phyloP scores from a whole-genome alignment of 805 yeast species.

The Lipomyces sp. region DNA sequence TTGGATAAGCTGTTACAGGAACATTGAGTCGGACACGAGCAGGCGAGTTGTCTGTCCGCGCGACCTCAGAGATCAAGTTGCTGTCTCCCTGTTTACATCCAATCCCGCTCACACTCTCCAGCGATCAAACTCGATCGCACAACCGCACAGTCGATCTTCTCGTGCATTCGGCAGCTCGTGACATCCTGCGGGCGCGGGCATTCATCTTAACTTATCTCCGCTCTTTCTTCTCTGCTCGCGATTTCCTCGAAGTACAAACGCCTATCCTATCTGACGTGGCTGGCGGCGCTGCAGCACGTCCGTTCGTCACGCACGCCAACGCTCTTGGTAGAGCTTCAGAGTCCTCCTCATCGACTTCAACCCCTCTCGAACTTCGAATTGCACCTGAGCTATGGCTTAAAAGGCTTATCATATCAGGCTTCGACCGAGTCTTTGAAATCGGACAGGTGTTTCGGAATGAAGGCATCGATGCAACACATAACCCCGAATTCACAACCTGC shows the following conservation, averaged over 20 bases:
- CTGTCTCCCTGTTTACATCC: slow-evolving; percentile 73
- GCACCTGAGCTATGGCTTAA: slow-evolving; percentile 98
- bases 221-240: slow-evolving; percentile 56
- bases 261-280: slow-evolving; percentile 73
- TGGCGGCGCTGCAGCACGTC: slow-evolving; percentile 93
- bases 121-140: slow-evolving; percentile 60
- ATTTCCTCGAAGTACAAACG: slow-evolving; percentile 83
- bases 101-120: slow-evolving; percentile 66
- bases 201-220: slow-evolving; percentile 62
- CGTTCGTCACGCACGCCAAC: slow-evolving; percentile 61
- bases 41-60: slow-evolving; percentile 77
- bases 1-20: slow-evolving; percentile 58
- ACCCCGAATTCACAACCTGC: slow-evolving; percentile 90
- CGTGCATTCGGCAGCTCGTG: slow-evolving; percentile 58
- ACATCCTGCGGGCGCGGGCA: slow-evolving; percentile 57
- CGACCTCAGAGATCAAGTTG: slow-evolving; percentile 54
- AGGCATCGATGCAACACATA: slow-evolving; percentile 90
- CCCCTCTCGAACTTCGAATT: slow-evolving; percentile 66
- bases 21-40: slow-evolving; percentile 73
- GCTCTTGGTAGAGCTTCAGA: slow-evolving; percentile 21
- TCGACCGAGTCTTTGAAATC: slow-evolving; percentile 84
- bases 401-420: slow-evolving; percentile 78
- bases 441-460: slow-evolving; percentile 89
- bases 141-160: slow-evolving; percentile 77
- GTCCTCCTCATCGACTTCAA: slow-evolving; percentile 41